Evolutionary conservation across 257 asterid genomes (phyloP), one percentile per base, ranked within the genome.

Genomic region (Euphrasia confusa): DNA sequence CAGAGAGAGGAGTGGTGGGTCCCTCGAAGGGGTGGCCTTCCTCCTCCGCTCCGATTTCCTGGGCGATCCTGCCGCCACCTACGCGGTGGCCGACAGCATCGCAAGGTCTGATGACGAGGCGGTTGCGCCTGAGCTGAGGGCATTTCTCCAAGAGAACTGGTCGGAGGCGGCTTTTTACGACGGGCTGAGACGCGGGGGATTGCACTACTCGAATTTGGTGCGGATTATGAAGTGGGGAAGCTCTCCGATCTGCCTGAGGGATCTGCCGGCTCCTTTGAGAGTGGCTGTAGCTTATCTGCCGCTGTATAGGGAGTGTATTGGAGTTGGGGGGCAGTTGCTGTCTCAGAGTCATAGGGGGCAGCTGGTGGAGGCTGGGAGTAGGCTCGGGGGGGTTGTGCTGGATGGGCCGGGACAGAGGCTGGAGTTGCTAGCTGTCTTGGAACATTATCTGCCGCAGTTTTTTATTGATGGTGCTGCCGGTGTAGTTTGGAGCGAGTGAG

Each of bases 241-340:
- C 35, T 83, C 97, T 37, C 88, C 91, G 0, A 83, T 89, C 5
- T 74, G 94, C 58, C 68, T 93, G 65, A 55, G 85, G 74, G 96
- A 87, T 65, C 75, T 93, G 52, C 99, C 99, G 0, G 88, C 81
- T 14, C 96, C 95, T 1, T 63, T 93, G 71, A 83, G 94, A 76
- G 95, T 89, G 66, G 95, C 92, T 1, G 70, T 93, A 40, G 95
- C 91, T 1, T 93, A 93, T 80, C 79, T 93, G 82, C 95, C 97
- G 1, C 75, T 93, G 88, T 89, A 93, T 72, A 89, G 96, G 64
- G 93, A 92, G 66, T 84, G 93, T 62, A 74, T 84, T 10, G 64
- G 76, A 83, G 84, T 82, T 8, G 96, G 97, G 45, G 94, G 96
- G 6, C 50, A 78, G 44, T 61, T 92, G 78, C 69, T 92, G 42